Evolutionary conservation across 2,329 filamentous ascomycete species (phyloP), one percentile per base, ranked within the genome.

Genomic region (Fusarium protoensiforme): DNA sequence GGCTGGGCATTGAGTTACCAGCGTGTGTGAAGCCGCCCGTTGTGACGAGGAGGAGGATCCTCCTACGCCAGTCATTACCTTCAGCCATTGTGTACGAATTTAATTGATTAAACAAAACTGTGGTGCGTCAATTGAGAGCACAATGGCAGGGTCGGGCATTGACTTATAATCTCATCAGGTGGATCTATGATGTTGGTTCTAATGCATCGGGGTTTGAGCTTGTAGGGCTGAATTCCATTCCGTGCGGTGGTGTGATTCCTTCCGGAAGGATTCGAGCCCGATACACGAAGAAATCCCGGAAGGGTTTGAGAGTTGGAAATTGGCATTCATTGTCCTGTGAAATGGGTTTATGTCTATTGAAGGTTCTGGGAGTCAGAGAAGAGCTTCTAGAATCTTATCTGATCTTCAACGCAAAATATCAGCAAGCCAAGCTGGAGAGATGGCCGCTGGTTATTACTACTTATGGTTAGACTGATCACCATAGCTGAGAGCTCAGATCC

Each of bases 1-100:
- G 36, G 29, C 61, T 18, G 20, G n/a, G 10, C n/a, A 36, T 36
- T 56, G 51, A 53, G 58, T 31, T 70, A 78, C 79, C 76, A 24
- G 81, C 81, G 54, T 83, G 80, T 6, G 81, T 83, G 61, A 81
- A 82, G 35, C 82, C 82, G n/a, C 81, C 81, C 4, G 77, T 78
- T 5, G 81, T 82, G 22, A 77, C 81, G 8, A 82, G 77, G 31
- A 83, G 73, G 51, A 83, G 77, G 24, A 83, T 78, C 31, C 63
- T 72, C 29, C 76, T 69, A 5, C 29, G 43, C 36, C 66, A 68
- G 2, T 65, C 57, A 29, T 58, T 62, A 24, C 46, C 63, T 48
- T 66, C 67, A 57, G 70, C 7, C 71, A 76, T 78, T 66, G 38
- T 31, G 39, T 38, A 39, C 54, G 58, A 20, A 10, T 53, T 66